Evolutionary conservation across 2,329 filamentous ascomycete species (phyloP), one percentile per base, ranked within the genome.

Genomic region (Mariannaea elegans): DNA sequence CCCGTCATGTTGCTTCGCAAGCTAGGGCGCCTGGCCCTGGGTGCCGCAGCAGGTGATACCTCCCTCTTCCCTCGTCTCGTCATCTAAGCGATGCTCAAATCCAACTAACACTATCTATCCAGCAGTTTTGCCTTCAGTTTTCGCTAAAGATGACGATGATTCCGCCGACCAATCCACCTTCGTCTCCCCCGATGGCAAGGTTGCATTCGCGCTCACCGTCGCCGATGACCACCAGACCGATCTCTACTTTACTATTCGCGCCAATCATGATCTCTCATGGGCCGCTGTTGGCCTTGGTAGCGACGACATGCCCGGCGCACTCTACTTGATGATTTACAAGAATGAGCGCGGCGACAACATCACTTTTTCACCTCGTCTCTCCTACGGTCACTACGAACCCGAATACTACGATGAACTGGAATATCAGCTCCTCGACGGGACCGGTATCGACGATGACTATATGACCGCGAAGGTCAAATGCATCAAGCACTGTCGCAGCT

Each of bases 241-340:
- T 65, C 69, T 87, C 36, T 87, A 80, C 74, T 84, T 87, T 71
- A 80, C 80, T n/a, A 65, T 88, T 14, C 79, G 81, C 58, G 80
- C 82, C 36, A 77, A 81, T 27, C 74, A 71, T 34, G 69, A 71
- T 9, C 73, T 78, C 34, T 79, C 81, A 32, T 88, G 84, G 84
- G 80, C 80, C 39, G 83, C 81, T 57, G 72, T 88, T 39, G 86
- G 86, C 32, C 78, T 87, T 34, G 86, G 85, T 44, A 79, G 76
- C 56, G 65, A 78, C 45, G 78, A 80, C 65, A 86, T 86, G 81
- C 73, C 76, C 3, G 78, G 82, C 48, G 76, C 84, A 7, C 76
- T 87, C 21, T 82, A 85, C 57, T 78, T 87, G 42, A 78, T 87
- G 67, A 73, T 82, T n/a, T 87, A 88, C 74, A 73, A 77, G 44